Percentiles rank a stretch among this genome's conserved stretches.
These are phyloP conservation scores for Pleurostoma richardsiae DNA, from an alignment of 2,329 filamentous ascomycete species.

Conservation along the genomic window DNA sequence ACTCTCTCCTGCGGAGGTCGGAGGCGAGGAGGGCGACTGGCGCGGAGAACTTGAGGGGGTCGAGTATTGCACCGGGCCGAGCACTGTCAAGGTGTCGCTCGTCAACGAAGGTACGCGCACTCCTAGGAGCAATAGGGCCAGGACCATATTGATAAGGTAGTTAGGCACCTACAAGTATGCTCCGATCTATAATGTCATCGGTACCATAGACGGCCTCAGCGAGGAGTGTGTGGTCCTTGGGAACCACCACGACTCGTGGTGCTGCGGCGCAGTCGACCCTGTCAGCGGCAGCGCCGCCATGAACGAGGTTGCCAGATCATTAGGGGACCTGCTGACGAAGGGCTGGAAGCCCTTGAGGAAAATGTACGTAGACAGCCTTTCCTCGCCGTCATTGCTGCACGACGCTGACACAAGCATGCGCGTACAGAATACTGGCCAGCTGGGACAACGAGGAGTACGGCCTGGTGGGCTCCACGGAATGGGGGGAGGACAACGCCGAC, in stretches of 20 bases:
- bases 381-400: too few relatives aligned
- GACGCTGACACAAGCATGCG: too few relatives aligned
- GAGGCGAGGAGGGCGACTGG: constrained; percentile 6
- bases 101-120: constrained; percentile 36
- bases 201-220: constrained; percentile 80
- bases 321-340: constrained; percentile 61
- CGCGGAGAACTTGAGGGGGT: constrained; percentile 6
- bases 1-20: constrained; percentile 22
- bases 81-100: constrained; percentile 43
- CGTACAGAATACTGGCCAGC: constrained; percentile 65
- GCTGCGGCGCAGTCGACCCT: constrained; percentile 74
- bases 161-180: constrained; percentile 33
- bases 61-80: constrained; percentile 10
- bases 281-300: constrained; percentile 77
- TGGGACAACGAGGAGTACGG: constrained; percentile 86
- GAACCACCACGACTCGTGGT: constrained; percentile 79
- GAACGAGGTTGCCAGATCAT: constrained; percentile 71
- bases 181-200: constrained; percentile 87
- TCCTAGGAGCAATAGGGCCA: background rate
- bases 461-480: constrained; percentile 81
- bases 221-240: constrained; percentile 84
- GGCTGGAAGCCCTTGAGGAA: constrained; percentile 86
- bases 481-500: constrained; percentile 84
- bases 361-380: constrained; percentile 36
- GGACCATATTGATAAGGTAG: background rate